A percentile compares a stretch with the other conserved stretches of the same genome.
These are phyloP conservation scores for Quillaja saponaria DNA, from an alignment of 306 rosid genomes.

Conservation along the genomic window DNA sequence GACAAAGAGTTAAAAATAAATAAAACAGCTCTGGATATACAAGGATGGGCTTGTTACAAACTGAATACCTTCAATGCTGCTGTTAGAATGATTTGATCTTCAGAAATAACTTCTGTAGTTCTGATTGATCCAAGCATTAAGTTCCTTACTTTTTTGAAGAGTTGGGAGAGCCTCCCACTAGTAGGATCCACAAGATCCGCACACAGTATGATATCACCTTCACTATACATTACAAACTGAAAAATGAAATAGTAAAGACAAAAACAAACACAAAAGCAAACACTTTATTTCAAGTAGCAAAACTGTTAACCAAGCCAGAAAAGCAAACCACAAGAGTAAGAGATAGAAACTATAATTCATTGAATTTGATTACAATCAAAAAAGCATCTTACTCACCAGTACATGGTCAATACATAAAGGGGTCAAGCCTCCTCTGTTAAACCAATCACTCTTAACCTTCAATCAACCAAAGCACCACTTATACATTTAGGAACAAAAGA, in stretches of 20 bases:
- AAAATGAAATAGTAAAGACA: constrained; percentile 34
- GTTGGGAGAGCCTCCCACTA: constrained; percentile 49
- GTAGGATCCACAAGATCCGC: constrained; percentile 62
- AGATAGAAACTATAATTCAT: no score
- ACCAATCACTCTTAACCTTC: constrained; percentile 65
- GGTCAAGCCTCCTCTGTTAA: constrained; percentile 74
- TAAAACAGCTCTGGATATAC: constrained; percentile 11
- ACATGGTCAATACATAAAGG: constrained; percentile 80
- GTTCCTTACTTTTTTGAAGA: constrained; percentile 47
- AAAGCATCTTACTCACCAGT: constrained; percentile 45
- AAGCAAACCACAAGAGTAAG: no score
- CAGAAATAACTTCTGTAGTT: constrained; percentile 37
- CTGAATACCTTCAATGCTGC: constrained; percentile 55
- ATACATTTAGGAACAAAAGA: neutral
- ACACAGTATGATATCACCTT: constrained; percentile 61
- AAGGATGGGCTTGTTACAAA: neutral
- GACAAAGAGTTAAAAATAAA: neutral
- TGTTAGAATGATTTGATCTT: constrained; percentile 49
- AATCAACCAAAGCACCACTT: neutral
- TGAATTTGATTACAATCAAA: no score
- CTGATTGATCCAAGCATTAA: constrained; percentile 38
- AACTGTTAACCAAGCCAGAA: no score
- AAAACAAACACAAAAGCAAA: constrained; percentile 17
- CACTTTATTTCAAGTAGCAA: neutral
- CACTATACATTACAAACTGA: constrained; percentile 70